A percentile compares a stretch with the other conserved stretches of the same genome.
phyloP scores from a whole-genome alignment of 176 grass and related monocot genomes.

The Calamus simplicifolius region DNA sequence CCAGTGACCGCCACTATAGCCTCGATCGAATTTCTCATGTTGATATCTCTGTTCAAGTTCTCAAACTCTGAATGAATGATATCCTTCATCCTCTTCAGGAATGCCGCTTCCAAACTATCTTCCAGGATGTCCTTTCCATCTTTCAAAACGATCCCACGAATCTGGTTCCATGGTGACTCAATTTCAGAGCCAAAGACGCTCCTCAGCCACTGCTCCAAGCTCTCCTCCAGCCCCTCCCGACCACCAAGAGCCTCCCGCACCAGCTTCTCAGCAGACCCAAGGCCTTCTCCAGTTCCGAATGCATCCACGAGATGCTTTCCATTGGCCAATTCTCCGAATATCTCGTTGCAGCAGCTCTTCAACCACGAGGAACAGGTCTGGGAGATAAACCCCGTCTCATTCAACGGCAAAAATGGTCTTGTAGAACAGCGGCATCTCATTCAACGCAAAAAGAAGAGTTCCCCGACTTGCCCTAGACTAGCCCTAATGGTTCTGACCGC shows the following conservation, averaged over 20 bases:
- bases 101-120: constrained; percentile 72
- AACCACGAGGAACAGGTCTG: no score
- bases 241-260: constrained; percentile 55
- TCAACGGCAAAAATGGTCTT: no score
- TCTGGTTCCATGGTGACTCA: constrained; percentile 94
- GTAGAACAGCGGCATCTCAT: no score
- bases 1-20: no score
- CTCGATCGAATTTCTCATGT: no score
- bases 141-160: constrained; percentile 75
- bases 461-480: no score
- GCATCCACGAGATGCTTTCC: constrained; percentile 51
- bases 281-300: constrained; percentile 53
- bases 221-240: constrained; percentile 58
- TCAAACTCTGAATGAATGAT: no score
- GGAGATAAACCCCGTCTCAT: no score
- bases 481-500: no score
- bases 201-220: constrained; percentile 90
- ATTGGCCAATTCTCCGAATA: constrained; percentile 50
- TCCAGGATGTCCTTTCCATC: constrained; percentile 85
- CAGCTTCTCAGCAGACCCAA: constrained; percentile 61
- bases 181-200: constrained; percentile 80
- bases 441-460: no score
- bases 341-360: constrained; percentile 57
- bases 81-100: no score
- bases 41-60: no score